Evolutionary conservation across 176 grass and related monocot genomes (phyloP), one percentile per base, ranked within the genome.

Genomic region (Pontederia paniculata): DNA sequence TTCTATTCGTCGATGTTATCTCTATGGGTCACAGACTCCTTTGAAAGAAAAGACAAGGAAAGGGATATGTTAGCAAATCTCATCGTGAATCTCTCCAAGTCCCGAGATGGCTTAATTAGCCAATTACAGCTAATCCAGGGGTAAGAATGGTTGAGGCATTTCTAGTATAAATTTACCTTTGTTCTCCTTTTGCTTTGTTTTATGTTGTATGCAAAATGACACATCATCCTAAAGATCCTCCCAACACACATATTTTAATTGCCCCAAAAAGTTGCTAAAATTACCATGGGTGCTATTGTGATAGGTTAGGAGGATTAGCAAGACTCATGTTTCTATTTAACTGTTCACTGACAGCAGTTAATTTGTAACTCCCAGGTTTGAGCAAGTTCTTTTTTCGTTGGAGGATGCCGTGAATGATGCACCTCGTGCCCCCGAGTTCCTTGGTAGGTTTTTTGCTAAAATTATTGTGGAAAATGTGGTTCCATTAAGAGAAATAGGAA

Each of bases 391-490:
- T 53, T 59, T 48, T 60, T 71, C 78, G 54, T 72, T 89, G 70
- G 89, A 89, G 81, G 85, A 95, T 70, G 64, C 81, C 65, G 69
- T 95, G 66, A 89, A 77, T 77, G 89, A 95, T 70, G 85, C 89
- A 66, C 81, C 89, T 25, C 85, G 72, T 55, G 89, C 81, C 1
- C 44, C 70, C 9, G 89, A 95, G 41, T 95, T 82, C 77, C 78
- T 89, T 67, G 89, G 85, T 46, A 51, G 62, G 14, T 75, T 95
- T 50, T 73, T 89, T 80, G 75, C 84, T 43, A 83, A 58, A 69
- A 79, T 85, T 53, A 72, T 95, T 46, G 23, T 68, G 20, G 85
- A 89, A 68, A 79, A 77, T 45, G 74, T 82, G 45, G 62, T 85
- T 55, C 56, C 68, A 15, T 68, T 95, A 37, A 57, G 68, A 69